Conservation (phyloP, 2,329 filamentous ascomycete genomes). For the Fusarium neocosmosporiellum region DNA sequence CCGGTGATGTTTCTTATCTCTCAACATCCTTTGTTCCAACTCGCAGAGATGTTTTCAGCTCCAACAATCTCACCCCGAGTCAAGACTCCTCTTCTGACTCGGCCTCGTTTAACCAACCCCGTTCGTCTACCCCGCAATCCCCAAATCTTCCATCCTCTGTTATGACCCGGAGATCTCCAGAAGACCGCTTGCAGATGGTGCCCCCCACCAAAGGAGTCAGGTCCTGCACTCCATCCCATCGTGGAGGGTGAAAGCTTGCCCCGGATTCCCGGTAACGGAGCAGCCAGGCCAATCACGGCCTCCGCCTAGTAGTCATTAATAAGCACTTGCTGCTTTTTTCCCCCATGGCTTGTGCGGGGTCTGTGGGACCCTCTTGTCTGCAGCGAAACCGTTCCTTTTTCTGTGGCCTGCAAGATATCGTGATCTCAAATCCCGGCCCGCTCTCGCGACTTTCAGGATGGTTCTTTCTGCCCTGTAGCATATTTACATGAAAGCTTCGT, state of each 20-base stretch:
- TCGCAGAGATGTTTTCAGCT: not conserved
- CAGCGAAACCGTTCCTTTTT: slow-evolving; percentile 3
- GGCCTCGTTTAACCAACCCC: not conserved
- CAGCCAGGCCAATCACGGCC: not conserved
- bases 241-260: slow-evolving; percentile 1
- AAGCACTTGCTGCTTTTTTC: not conserved
- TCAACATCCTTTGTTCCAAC: not conserved
- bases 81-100: not conserved
- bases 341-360: slow-evolving; percentile 8
- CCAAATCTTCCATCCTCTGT: not conserved
- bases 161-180: not conserved
- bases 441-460: slow-evolving; percentile 1
- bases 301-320: not conserved
- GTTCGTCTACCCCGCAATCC: slow-evolving; percentile 11
- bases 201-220: not conserved
- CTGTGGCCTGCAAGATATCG: slow-evolving; percentile 11
- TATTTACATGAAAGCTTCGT: not conserved
- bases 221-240: not conserved
- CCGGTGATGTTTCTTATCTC: not conserved
- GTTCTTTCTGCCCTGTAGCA: not conserved
- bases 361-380: not conserved
- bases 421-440: not conserved
- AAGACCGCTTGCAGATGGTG: not conserved
- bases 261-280: slow-evolving; percentile 32
- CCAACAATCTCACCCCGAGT: not conserved